Base-by-base conservation (phyloP, 1,139 yeast species). In the Scheffersomyces segobiensis region DNA sequence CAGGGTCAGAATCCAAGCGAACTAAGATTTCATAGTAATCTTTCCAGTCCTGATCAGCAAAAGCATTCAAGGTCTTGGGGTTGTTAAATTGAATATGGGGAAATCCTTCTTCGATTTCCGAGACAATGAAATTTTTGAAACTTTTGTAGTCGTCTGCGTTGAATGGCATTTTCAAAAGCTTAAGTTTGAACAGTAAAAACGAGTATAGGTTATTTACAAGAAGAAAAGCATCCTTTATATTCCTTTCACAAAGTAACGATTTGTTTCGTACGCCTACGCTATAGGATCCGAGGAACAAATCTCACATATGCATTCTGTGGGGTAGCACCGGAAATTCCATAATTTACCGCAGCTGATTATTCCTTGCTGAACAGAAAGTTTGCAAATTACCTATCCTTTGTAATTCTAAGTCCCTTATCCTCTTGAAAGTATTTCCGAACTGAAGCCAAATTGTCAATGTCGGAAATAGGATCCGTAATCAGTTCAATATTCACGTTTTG, bases 1-100 rank as follows among this genome's bases (percentile, higher is more conserved):
- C 73, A 8, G 79, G 76, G 19, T 82, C 82, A 2, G 63, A 59
- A 57, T 84, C 86, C 46, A 90, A 78, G 53, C 69, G 67, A 46
- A 71, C 71, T 60, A 90, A 79, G 19, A 88, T 75, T 17, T 72
- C 75, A 50, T 80, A 76, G 69, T 84, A 89, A 60, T 86, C 87
- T 52, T 75, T 71, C 88, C 91, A 89, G 51, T 74, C 76, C 58
- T 71, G 72, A 57, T 80, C 82, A 57, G 82, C 76, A 67, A 86
- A 86, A 0, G 93, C 87, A 67, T 90, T 90, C 62, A 86, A 76
- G 3, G 78, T 74, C 64, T 80, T 76, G 8, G 93, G 90, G 57
- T 91, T 85, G 73, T 89, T 86, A 70, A 87, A 76, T 67, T 86
- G 83, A 47, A 90, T 81, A 59, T 87, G 89, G 47, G 82, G 77